These are phyloP conservation scores for Tylopilus sp. DNA, from an alignment of 768 basidiomycete species.

Conservation along the genomic window DNA sequence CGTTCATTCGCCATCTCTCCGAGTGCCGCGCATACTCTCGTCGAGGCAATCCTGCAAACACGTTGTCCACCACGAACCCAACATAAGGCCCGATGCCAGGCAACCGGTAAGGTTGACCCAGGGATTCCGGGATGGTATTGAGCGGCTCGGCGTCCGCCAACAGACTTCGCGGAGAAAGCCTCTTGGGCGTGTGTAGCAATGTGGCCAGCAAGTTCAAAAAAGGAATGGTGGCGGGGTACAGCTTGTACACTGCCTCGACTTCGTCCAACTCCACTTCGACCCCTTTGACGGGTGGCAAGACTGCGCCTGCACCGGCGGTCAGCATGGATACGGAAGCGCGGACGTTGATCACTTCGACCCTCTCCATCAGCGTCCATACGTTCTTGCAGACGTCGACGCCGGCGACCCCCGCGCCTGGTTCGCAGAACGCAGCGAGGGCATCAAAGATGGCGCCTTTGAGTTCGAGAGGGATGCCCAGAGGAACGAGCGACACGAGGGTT, in stretches of 20 bases:
- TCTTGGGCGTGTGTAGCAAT: conserved; percentile 80
- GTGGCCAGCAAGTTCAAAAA: conserved; percentile 82
- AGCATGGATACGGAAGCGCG: conserved; percentile 40
- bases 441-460: conserved; percentile 79
- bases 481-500: conserved; percentile 74
- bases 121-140: conserved; percentile 73
- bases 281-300: conserved; percentile 61
- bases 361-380: conserved; percentile 84
- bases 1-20: conserved; percentile 86
- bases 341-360: conserved; percentile 78
- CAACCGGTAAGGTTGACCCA: conserved; percentile 77
- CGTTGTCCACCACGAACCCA: conserved; percentile 85
- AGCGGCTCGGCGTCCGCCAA: conserved; percentile 56
- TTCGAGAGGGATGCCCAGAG: conserved; percentile 81
- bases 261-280: conserved; percentile 90
- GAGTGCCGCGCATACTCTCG: conserved; percentile 72
- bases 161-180: conserved; percentile 57
- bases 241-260: conserved; percentile 70
- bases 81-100: conserved; percentile 82
- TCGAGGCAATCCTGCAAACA: conserved; percentile 72
- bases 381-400: conserved; percentile 80
- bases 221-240: conserved; percentile 87
- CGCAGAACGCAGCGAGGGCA: conserved; percentile 77
- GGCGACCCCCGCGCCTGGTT: conserved; percentile 67
- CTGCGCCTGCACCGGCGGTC: conserved; percentile 23